Evolutionary conservation across 352 stramenopile genomes (phyloP).

Genomic region (Phytophthora fragariae): DNA sequence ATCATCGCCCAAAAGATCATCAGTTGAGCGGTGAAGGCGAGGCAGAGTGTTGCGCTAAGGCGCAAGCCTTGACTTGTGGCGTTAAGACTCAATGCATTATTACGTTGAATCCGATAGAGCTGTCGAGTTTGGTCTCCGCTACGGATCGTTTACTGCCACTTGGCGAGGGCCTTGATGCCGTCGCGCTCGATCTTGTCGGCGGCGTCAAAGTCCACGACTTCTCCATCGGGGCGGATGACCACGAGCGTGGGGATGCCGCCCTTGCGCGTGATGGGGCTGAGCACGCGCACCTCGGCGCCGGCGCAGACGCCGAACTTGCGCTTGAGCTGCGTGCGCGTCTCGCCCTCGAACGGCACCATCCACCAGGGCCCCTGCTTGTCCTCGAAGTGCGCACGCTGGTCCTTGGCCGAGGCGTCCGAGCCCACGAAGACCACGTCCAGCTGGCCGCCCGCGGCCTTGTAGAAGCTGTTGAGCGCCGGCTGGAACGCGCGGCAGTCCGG

Average conservation of each 20-base stretch:
- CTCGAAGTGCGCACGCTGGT: slow-evolving; percentile 70
- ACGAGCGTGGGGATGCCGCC: slow-evolving; percentile 80
- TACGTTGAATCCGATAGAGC: background rate
- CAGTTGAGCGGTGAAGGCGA: too few relatives aligned
- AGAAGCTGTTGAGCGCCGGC: slow-evolving; percentile 79
- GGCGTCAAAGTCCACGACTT: slow-evolving; percentile 75
- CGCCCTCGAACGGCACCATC: slow-evolving; percentile 74
- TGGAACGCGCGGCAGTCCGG: slow-evolving; percentile 85
- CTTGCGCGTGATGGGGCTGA: slow-evolving; percentile 70
- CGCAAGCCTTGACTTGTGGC: background rate
- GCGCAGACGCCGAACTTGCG: slow-evolving; percentile 84
- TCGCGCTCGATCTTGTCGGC: slow-evolving; percentile 68
- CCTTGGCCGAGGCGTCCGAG: slow-evolving; percentile 65
- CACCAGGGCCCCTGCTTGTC: slow-evolving; percentile 84
- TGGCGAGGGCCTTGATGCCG: slow-evolving; percentile 48
- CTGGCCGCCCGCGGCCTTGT: slow-evolving; percentile 53
- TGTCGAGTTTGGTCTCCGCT: background rate
- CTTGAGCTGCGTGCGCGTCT: slow-evolving; percentile 76
- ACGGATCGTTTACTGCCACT: slow-evolving; percentile 42
- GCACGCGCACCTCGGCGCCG: slow-evolving; percentile 58
- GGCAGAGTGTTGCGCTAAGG: background rate
- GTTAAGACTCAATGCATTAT: background rate
- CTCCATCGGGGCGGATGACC: slow-evolving; percentile 65
- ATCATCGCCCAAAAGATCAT: too few relatives aligned
- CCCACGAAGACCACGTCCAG: slow-evolving; percentile 85